A percentile compares a stretch with the other conserved stretches of the same genome.
Evolutionary conservation across 2,329 filamentous ascomycete species (phyloP).

Genomic region (Dactylellina sp.): DNA sequence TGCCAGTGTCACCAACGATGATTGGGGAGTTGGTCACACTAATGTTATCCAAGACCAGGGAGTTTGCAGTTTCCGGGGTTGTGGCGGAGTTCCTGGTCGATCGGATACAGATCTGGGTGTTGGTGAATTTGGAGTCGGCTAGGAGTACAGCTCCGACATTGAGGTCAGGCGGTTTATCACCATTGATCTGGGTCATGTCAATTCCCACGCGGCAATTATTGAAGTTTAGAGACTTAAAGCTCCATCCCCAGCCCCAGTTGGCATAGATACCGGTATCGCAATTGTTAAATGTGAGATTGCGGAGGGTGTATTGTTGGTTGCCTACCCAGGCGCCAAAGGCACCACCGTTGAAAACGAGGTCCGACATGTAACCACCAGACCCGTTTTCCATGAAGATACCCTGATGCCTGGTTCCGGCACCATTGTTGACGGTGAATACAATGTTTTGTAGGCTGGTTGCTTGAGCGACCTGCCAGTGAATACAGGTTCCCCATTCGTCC

Average conservation of each 20-base stretch:
- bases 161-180: slow-evolving; percentile 63
- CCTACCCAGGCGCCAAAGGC: slow-evolving; percentile 68
- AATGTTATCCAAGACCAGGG: slow-evolving; percentile 73
- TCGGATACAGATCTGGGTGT: slow-evolving; percentile 79
- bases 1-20: slow-evolving; percentile 87
- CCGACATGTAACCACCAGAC: slow-evolving; percentile 82
- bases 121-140: slow-evolving; percentile 80
- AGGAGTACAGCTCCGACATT: slow-evolving; percentile 85
- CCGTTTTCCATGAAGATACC: slow-evolving; percentile 75
- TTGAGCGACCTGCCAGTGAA: slow-evolving; percentile 78
- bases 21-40: slow-evolving; percentile 73
- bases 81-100: slow-evolving; percentile 80
- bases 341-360: slow-evolving; percentile 86
- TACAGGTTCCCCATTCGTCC: slow-evolving; percentile 63
- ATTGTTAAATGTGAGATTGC: slow-evolving; percentile 81
- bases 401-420: slow-evolving; percentile 63
- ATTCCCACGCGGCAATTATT: slow-evolving; percentile 80
- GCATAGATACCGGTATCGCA: slow-evolving; percentile 86
- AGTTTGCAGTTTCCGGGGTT: slow-evolving; percentile 64
- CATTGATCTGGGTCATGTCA: slow-evolving; percentile 71
- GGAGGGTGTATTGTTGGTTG: slow-evolving; percentile 78
- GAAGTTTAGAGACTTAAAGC: slow-evolving; percentile 76
- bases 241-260: slow-evolving; percentile 88
- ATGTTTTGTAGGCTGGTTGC: slow-evolving; percentile 71
- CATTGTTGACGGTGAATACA: slow-evolving; percentile 65